Evolutionary conservation across 1,139 yeast genomes (phyloP), one percentile per base, ranked within the genome.

Genomic region (Taphrina pruni): DNA sequence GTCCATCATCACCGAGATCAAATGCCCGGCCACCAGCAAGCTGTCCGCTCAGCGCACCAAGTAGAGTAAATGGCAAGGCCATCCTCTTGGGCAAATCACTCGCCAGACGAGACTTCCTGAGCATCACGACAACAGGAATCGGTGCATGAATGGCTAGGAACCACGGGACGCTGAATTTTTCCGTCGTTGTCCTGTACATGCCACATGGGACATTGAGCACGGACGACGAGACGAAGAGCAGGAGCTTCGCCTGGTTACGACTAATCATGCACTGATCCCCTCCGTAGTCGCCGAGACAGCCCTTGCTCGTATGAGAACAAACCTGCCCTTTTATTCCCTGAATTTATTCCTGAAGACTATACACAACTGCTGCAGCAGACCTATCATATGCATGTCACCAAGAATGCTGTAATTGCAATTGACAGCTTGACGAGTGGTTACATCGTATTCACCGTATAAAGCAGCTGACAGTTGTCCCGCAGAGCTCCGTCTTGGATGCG

Each of bases 121-220:
- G 62, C 35, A 6, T 6, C 41, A 60, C 57, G 9, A 60, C 65
- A 11, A 60, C 7, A 0, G 65, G 65, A 4, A 60, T 52, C 0
- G 65, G 57, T 20, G 57, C 57, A 51, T 60, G 65, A 2, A 60
- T 39, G 4, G 65, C 65, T 41, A 60, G 20, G 26, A 60, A 50
- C 65, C 65, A 60, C n/a, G 65, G 48, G 20, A 60, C 7, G 39
- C 57, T 60, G 38, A 60, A 60, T 48, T 50, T 60, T 17, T 60
- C 65, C 14, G 65, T 60, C 20, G 43, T 36, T 9, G 51, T 45
- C 57, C 50, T 36, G 35, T 45, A 32, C n/a, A 36, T 36, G 56
- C 65, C 65, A 20, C 51, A 60, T 7, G 65, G 65, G 14, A 60
- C 20, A 41, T 60, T 60, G n/a, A 60, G 20, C 12, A 60, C 43